Evolutionary conservation across 768 basidiomycete species (phyloP), one percentile per base, ranked within the genome.

Genomic region (Agrocybe pediades): DNA sequence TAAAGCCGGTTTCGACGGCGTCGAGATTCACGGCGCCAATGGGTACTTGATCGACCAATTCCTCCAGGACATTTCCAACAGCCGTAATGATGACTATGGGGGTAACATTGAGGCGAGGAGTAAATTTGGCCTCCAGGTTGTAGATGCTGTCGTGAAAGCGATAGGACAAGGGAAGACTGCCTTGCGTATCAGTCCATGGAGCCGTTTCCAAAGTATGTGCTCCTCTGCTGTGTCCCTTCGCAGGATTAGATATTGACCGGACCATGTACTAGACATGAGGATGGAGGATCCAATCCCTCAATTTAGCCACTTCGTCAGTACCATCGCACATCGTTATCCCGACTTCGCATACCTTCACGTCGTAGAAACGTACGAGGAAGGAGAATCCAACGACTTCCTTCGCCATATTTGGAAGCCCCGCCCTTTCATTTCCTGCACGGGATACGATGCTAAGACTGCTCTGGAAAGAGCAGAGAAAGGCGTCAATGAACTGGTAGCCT

Each of bases 1-100:
- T 3, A 63, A 75, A n/a, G 86, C 88, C 17, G 87, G 85, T 0
- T 90, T 90, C 56, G 88, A 90, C 52, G 89, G 87, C 39, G 58
- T 81, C 51, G 78, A 79, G 72, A 61, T 81, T 27, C 79, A 76
- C 53, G 67, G 66, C 48, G 76, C 74, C 8, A 84, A 86, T 51
- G 84, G 83, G 36, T 84, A 82, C 65, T 64, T 85, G 11, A 45
- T 84, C 3, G 71, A 72, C 61, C 62, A 67, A 19, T 89, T 88
- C 68, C 36, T 81, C 41, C 82, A 80, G 46, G 87, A 86, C 0
- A 63, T 69, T 5, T 66, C 72, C 36, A 87, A 87, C 71, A 74
- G 78, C 55, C 77, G 85, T n/a, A 82, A 75, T 3, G 85, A 86
- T 64, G 74, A 78, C 56, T 89, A 86, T 58, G 86, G 86, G 0